A percentile compares a stretch with the other conserved stretches of the same genome.
These are phyloP conservation scores for Echinosophora koreensis DNA, from an alignment of 306 rosid genomes.

Conservation along the genomic window DNA sequence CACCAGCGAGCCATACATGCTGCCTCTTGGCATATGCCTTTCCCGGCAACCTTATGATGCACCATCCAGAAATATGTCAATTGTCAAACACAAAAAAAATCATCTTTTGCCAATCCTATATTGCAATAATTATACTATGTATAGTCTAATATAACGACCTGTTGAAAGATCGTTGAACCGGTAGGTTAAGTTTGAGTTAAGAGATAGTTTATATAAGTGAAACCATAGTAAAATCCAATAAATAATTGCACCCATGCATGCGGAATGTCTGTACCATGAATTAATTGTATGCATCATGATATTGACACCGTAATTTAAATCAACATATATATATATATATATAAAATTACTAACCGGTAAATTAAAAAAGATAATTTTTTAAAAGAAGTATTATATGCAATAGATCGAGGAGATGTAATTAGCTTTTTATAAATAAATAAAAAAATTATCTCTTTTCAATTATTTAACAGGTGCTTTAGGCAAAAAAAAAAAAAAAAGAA, in stretches of 20 bases:
- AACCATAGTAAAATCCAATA: neutral
- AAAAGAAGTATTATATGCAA: too few relatives aligned
- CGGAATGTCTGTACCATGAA: neutral
- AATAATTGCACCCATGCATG: neutral
- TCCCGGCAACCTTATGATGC: conserved; percentile 78
- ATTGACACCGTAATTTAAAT: neutral
- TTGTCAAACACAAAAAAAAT: conserved; percentile 10
- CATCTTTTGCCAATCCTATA: neutral
- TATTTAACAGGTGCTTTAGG: too few relatives aligned
- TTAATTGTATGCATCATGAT: neutral
- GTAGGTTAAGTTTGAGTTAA: neutral
- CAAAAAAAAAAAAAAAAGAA: too few relatives aligned
- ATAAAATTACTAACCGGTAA: too few relatives aligned
- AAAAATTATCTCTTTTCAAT: too few relatives aligned
- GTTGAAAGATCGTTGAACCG: neutral
- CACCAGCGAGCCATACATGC: conserved; percentile 90
- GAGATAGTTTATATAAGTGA: neutral
- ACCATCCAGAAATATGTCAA: conserved; percentile 17
- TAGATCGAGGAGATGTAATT: too few relatives aligned
- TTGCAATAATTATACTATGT: neutral
- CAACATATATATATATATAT: too few relatives aligned
- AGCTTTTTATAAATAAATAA: too few relatives aligned
- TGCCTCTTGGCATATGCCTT: conserved; percentile 80
- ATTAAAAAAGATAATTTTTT: too few relatives aligned
- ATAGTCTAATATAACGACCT: neutral